phyloP scores from a whole-genome alignment of 768 basidiomycete genomes.

The Mycena galopus region DNA sequence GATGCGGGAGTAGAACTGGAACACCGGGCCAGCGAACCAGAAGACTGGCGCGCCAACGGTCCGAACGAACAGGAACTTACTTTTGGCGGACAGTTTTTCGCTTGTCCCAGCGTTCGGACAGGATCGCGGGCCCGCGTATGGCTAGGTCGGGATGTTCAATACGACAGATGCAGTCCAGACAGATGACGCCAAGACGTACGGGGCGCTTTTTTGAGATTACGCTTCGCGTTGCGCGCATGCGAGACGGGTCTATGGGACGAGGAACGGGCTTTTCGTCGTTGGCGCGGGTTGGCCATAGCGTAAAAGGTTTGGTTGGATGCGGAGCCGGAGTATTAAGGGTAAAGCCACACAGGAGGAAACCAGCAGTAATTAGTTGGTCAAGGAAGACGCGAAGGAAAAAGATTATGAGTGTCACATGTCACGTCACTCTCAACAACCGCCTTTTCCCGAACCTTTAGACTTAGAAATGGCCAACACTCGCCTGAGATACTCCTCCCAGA shows the following conservation, averaged over 20 bases:
- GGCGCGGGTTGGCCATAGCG: conserved; percentile 93
- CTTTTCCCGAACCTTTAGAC: background rate
- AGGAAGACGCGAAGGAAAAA: background rate
- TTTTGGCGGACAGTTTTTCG: conserved; percentile 92
- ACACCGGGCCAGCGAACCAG: conserved; percentile 28
- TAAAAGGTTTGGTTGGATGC: conserved; percentile 1
- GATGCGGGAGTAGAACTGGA: conserved; percentile 25
- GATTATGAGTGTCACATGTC: background rate
- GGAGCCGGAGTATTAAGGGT: conserved; percentile 3
- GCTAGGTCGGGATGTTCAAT: conserved; percentile 55
- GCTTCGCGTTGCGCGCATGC: conserved; percentile 81
- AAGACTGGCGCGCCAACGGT: background rate
- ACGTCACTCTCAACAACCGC: background rate
- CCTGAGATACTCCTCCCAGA: conserved; percentile 45
- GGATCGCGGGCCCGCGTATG: conserved; percentile 82
- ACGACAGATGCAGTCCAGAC: conserved; percentile 20
- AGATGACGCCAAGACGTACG: conserved; percentile 52
- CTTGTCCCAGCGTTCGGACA: conserved; percentile 91
- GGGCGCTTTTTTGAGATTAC: conserved; percentile 82
- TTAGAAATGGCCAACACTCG: conserved; percentile 50
- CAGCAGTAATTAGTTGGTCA: background rate
- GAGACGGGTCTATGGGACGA: conserved; percentile 79
- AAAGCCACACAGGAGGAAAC: background rate
- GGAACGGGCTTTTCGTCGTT: conserved; percentile 88
- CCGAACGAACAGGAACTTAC: conserved; percentile 59